phyloP scores from a whole-genome alignment of 2,329 filamentous ascomycete species.

The Knufia fluminis region DNA sequence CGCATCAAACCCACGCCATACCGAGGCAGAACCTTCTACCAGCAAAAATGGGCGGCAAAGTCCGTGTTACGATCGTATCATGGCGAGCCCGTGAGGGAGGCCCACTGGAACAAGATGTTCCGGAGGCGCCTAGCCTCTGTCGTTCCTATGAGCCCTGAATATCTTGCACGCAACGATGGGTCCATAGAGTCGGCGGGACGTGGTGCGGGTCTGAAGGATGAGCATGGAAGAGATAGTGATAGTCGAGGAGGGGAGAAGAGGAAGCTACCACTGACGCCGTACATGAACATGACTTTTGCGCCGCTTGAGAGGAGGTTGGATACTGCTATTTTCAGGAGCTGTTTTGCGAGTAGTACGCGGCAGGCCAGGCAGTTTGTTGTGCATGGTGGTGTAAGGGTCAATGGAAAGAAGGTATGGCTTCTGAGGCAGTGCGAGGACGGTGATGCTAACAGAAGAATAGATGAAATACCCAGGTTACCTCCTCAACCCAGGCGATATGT shows the following conservation, averaged over 20 bases:
- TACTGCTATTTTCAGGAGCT: constrained; percentile 82
- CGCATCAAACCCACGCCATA: constrained; percentile 40
- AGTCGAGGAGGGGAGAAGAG: constrained; percentile 17
- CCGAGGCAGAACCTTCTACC: constrained; percentile 66
- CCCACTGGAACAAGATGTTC: constrained; percentile 92
- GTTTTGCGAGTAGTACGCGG: constrained; percentile 87
- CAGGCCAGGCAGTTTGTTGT: constrained; percentile 92
- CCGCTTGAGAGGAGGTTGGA: constrained; percentile 85
- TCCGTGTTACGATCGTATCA: constrained; percentile 77
- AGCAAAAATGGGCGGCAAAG: constrained; percentile 96
- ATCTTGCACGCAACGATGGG: constrained; percentile 73
- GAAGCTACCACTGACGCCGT: constrained; percentile 47
- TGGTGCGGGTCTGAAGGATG: constrained; percentile 57
- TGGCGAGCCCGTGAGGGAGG: constrained; percentile 86
- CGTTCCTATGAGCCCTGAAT: constrained; percentile 70
- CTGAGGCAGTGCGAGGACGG: not conserved
- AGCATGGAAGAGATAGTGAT: constrained; percentile 7
- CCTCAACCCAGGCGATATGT: constrained; percentile 95
- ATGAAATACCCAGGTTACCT: constrained; percentile 89
- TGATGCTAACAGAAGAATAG: constrained; percentile 39
- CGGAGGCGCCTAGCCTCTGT: constrained; percentile 69
- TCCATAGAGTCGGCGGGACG: constrained; percentile 73
- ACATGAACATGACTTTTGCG: constrained; percentile 93
- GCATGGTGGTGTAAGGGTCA: constrained; percentile 88
- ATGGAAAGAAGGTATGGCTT: constrained; percentile 73